Conservation (phyloP, 225 moss, liverwort and hornwort species). For the Polytrichum formosum region DNA sequence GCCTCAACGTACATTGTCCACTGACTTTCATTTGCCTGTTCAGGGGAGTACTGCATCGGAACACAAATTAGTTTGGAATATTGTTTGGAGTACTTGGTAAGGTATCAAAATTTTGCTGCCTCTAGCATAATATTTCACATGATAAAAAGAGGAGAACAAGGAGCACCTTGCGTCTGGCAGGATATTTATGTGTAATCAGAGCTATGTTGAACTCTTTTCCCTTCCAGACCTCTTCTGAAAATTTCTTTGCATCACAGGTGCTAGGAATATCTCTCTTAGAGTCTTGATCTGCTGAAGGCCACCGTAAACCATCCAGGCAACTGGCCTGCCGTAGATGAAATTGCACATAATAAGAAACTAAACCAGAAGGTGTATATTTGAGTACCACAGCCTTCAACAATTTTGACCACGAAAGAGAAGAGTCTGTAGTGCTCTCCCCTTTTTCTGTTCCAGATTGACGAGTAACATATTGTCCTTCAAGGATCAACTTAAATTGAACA, state of each 20-base stretch:
- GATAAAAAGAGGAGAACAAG: background rate
- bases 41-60: slow-evolving; percentile 33
- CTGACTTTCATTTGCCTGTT: slow-evolving; percentile 17
- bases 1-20: slow-evolving; percentile 50
- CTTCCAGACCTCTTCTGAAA: slow-evolving; percentile 20
- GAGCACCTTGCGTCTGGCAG: slow-evolving; percentile 39
- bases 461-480: slow-evolving; percentile 50
- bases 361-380: slow-evolving; percentile 17
- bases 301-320: slow-evolving; percentile 37
- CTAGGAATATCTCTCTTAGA: slow-evolving; percentile 16
- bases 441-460: slow-evolving; percentile 7
- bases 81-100: too few species aligned
- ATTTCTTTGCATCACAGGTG: slow-evolving; percentile 14
- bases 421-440: slow-evolving; percentile 11
- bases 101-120: background rate
- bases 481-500: slow-evolving; percentile 52
- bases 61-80: background rate
- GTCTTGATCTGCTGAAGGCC: slow-evolving; percentile 27
- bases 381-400: slow-evolving; percentile 49
- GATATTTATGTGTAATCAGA: slow-evolving; percentile 52
- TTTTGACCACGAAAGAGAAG: slow-evolving; percentile 60
- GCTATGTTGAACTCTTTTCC: slow-evolving; percentile 46
- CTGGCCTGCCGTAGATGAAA: slow-evolving; percentile 57
- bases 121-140: background rate
- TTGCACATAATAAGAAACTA: slow-evolving; percentile 40